These are phyloP conservation scores for Pleurotus cornucopiae DNA, from an alignment of 768 basidiomycete genomes.

Conservation along the genomic window DNA sequence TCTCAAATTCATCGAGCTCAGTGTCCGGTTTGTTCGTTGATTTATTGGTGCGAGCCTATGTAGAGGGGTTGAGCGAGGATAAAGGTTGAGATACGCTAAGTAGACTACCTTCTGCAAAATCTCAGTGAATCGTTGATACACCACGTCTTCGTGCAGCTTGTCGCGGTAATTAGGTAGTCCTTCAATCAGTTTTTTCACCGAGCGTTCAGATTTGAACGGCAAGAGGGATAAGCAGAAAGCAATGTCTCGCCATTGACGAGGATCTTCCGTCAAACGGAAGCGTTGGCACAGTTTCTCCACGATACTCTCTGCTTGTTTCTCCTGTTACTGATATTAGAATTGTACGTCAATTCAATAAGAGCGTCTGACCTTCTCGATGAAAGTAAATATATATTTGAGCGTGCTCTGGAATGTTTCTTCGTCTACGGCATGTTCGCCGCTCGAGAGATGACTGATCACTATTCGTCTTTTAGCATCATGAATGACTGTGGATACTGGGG, in stretches of 20 bases:
- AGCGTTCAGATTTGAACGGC: conserved; percentile 95
- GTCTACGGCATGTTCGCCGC: conserved; percentile 87
- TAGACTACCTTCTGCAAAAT: conserved; percentile 77
- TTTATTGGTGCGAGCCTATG: conserved; percentile 83
- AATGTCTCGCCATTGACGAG: conserved; percentile 96
- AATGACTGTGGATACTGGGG: not conserved
- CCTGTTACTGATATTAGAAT: conserved; percentile 40
- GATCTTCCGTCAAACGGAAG: conserved; percentile 83
- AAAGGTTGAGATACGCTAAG: conserved; percentile 10
- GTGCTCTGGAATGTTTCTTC: conserved; percentile 91
- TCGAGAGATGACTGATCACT: conserved; percentile 95
- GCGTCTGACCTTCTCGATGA: conserved; percentile 84
- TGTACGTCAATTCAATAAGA: not conserved
- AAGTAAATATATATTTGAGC: conserved; percentile 92
- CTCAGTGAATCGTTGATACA: conserved; percentile 80
- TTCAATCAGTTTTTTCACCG: conserved; percentile 94
- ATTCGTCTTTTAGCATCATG: conserved; percentile 7
- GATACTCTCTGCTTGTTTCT: conserved; percentile 96
- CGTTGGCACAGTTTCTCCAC: conserved; percentile 97
- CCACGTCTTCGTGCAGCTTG: conserved; percentile 85
- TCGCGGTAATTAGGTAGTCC: conserved; percentile 91
- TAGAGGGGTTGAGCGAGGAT: not conserved
- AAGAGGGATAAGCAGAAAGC: conserved; percentile 92
- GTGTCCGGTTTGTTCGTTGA: conserved; percentile 88
- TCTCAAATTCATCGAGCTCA: conserved; percentile 93